These are phyloP conservation scores for Albatrellus ellisii DNA, from an alignment of 768 basidiomycete genomes.

Conservation along the genomic window DNA sequence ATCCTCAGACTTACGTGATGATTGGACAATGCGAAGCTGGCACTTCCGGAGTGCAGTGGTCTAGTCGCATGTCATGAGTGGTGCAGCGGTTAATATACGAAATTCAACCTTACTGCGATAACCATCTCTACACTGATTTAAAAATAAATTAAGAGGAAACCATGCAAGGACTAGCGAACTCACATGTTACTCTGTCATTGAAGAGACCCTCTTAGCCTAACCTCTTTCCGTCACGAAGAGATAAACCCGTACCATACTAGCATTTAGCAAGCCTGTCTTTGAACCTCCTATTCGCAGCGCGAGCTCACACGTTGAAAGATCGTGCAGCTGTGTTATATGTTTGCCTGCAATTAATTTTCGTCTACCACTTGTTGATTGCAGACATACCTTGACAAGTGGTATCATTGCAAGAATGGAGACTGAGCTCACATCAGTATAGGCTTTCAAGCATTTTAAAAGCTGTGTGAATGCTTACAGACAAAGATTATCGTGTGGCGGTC, in stretches of 20 bases:
- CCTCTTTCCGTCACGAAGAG: neutral
- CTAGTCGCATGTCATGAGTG: constrained; percentile 21
- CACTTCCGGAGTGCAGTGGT: constrained; percentile 76
- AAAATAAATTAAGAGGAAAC: neutral
- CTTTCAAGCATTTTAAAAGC: neutral
- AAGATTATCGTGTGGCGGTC: constrained; percentile 45
- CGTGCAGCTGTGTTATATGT: constrained; percentile 42
- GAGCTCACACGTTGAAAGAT: constrained; percentile 61
- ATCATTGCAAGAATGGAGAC: constrained; percentile 61
- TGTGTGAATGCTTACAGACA: constrained; percentile 34
- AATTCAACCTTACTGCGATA: constrained; percentile 43
- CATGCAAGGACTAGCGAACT: constrained; percentile 18
- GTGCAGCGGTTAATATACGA: neutral
- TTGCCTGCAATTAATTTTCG: neutral
- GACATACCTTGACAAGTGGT: constrained; percentile 58
- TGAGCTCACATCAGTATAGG: constrained; percentile 16
- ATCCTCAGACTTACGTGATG: constrained; percentile 49
- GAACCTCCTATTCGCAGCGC: constrained; percentile 65
- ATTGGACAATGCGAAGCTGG: constrained; percentile 70
- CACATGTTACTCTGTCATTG: constrained; percentile 51
- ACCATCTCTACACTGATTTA: constrained; percentile 40
- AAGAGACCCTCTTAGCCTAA: constrained; percentile 24
- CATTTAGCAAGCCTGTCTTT: constrained; percentile 69
- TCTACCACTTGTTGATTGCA: neutral
- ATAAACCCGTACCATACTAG: constrained; percentile 46